Evolutionary conservation across 306 rosid genomes (phyloP).

Genomic region (Quercus bicolor): DNA sequence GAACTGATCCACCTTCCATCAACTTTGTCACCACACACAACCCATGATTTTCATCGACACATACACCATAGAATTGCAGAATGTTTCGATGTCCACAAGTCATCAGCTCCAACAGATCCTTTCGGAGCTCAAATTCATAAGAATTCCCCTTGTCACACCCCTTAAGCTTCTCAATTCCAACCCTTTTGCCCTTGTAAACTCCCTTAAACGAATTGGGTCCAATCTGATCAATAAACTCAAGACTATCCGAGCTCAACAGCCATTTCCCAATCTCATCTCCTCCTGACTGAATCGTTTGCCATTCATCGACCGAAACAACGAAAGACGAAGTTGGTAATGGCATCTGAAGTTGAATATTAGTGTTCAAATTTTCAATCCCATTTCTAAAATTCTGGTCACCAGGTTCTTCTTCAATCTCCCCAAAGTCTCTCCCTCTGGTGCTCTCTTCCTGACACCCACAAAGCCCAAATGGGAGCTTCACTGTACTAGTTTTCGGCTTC

Average conservation of each 20-base stretch:
- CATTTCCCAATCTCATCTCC: constrained; percentile 67
- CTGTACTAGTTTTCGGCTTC: constrained; percentile 57
- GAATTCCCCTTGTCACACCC: constrained; percentile 93
- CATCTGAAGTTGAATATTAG: constrained; percentile 55
- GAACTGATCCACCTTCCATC: constrained; percentile 89
- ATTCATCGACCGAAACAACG: constrained; percentile 75
- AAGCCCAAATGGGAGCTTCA: constrained; percentile 88
- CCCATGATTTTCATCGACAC: constrained; percentile 87
- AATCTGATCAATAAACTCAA: constrained; percentile 71
- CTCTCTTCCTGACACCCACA: constrained; percentile 97
- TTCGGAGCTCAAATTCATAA: constrained; percentile 75
- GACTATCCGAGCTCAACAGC: constrained; percentile 75
- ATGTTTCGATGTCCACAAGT: constrained; percentile 84
- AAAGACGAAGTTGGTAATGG: constrained; percentile 69
- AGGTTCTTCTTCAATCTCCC: constrained; percentile 65
- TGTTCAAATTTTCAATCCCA: constrained; percentile 52
- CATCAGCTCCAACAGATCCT: constrained; percentile 78
- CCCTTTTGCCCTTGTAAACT: constrained; percentile 76
- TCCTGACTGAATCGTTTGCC: constrained; percentile 79
- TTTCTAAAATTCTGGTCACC: constrained; percentile 43
- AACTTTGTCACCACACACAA: constrained; percentile 79
- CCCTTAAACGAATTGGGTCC: constrained; percentile 82
- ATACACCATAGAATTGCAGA: constrained; percentile 72
- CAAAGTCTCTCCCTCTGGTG: constrained; percentile 58
- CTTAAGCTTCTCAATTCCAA: constrained; percentile 85